Conservation (phyloP, 2,329 filamentous ascomycete species). For the Eutypella sp. region DNA sequence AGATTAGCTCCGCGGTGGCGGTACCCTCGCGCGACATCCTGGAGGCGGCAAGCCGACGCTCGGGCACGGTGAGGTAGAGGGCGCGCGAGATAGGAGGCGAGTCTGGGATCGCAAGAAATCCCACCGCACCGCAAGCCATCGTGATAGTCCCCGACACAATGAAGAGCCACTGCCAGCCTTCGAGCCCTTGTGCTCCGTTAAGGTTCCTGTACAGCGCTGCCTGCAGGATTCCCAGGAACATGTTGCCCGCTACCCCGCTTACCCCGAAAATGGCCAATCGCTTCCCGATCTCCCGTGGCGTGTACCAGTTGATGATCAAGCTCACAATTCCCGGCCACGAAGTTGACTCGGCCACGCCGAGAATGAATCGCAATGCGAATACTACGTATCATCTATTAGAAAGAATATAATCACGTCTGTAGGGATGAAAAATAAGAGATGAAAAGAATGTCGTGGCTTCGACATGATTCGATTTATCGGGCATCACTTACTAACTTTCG, state of each 20-base stretch:
- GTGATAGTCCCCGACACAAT: slow-evolving; percentile 40
- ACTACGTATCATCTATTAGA: too few relatives aligned
- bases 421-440: too few relatives aligned
- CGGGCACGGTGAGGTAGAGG: slow-evolving; percentile 11
- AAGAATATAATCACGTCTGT: too few relatives aligned
- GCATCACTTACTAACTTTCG: slow-evolving; percentile 11
- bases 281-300: slow-evolving; percentile 33
- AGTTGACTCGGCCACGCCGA: slow-evolving; percentile 29
- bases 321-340: slow-evolving; percentile 30
- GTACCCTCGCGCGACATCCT: slow-evolving; percentile 11
- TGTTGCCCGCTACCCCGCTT: slow-evolving; percentile 37
- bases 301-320: slow-evolving; percentile 46
- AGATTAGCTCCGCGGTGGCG: slow-evolving; percentile 13
- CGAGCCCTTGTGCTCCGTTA: slow-evolving; percentile 34
- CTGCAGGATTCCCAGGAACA: slow-evolving; percentile 41
- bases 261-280: slow-evolving; percentile 40
- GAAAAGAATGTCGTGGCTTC: too few relatives aligned
- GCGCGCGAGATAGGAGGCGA: slow-evolving; percentile 19
- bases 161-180: slow-evolving; percentile 43
- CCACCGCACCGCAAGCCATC: slow-evolving; percentile 34
- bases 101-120: slow-evolving; percentile 33
- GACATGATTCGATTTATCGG: too few relatives aligned
- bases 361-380: slow-evolving; percentile 31
- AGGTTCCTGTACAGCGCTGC: slow-evolving; percentile 37
- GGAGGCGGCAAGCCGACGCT: slow-evolving; percentile 9